These are phyloP conservation scores for Aspergillus texensis DNA, from an alignment of 2,329 filamentous ascomycete species.

Conservation along the genomic window DNA sequence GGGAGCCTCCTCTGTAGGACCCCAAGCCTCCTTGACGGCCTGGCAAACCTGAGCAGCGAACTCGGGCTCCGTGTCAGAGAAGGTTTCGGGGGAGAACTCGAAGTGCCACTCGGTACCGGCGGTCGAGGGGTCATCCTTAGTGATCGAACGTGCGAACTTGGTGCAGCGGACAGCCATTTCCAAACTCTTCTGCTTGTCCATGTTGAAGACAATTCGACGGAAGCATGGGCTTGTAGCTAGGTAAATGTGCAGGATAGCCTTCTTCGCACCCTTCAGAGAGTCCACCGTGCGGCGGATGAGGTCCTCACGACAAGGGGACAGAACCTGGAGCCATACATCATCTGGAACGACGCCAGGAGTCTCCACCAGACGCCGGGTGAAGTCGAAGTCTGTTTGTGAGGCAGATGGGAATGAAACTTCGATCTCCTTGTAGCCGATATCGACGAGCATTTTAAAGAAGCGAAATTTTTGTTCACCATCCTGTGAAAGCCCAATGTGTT, in stretches of 20 bases:
- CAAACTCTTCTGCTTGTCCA: conserved; percentile 78
- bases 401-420: conserved; percentile 95
- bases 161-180: conserved; percentile 83
- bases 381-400: conserved; percentile 94
- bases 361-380: conserved; percentile 82
- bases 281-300: conserved; percentile 89
- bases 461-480: conserved; percentile 92
- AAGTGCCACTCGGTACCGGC: conserved; percentile 60
- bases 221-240: conserved; percentile 96
- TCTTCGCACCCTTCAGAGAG: conserved; percentile 84
- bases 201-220: conserved; percentile 85
- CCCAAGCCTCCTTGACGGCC: conserved; percentile 94
- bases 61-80: conserved; percentile 86
- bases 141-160: conserved; percentile 83
- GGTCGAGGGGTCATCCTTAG: conserved; percentile 69
- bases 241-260: conserved; percentile 93
- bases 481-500: conserved; percentile 46
- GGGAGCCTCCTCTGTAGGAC: conserved; percentile 72
- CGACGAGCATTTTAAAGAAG: conserved; percentile 92
- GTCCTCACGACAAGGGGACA: conserved; percentile 88
- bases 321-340: conserved; percentile 88
- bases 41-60: conserved; percentile 83
- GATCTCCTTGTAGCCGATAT: conserved; percentile 96
- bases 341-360: conserved; percentile 82
- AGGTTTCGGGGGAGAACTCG: conserved; percentile 61